Evolutionary conservation across 345 rosid genomes (phyloP).

Genomic region (Acer yangbiense): DNA sequence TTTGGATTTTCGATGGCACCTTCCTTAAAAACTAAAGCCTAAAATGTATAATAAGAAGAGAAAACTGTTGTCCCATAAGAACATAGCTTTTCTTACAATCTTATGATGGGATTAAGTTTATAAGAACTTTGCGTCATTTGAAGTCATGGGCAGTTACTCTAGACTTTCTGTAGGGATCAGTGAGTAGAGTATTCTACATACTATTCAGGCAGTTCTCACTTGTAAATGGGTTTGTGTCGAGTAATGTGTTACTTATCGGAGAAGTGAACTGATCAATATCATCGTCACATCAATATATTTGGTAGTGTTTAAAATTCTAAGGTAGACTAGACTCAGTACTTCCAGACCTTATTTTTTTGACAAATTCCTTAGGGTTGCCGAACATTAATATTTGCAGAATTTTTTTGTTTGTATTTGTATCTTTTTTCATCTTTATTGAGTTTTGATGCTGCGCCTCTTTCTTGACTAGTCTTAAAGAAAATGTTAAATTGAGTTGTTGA

Average conservation of each 20-base stretch:
- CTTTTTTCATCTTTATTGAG: not conserved
- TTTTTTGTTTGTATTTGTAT: too few species aligned
- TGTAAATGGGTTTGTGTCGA: not conserved
- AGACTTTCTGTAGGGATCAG: not conserved
- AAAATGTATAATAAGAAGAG: not conserved
- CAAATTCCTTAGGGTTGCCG: not conserved
- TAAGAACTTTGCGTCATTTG: not conserved
- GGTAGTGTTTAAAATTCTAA: not conserved
- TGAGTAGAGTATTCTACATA: not conserved
- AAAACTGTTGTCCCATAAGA: not conserved
- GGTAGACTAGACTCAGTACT: not conserved
- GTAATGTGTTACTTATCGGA: not conserved
- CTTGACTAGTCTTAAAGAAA: not conserved
- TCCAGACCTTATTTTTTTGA: not conserved
- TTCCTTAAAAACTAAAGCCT: not conserved
- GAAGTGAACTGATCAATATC: not conserved
- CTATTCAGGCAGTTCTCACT: not conserved
- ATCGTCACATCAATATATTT: not conserved
- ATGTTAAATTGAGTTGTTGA: constrained; percentile 1
- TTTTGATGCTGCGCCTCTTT: not conserved
- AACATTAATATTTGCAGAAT: not conserved
- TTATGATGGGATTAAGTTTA: constrained; percentile 6
- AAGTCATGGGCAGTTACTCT: not conserved
- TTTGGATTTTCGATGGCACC: not conserved
- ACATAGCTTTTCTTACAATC: not conserved